Conservation (phyloP, 2,329 filamentous ascomycete genomes). For the Colletotrichum tropicicola region DNA sequence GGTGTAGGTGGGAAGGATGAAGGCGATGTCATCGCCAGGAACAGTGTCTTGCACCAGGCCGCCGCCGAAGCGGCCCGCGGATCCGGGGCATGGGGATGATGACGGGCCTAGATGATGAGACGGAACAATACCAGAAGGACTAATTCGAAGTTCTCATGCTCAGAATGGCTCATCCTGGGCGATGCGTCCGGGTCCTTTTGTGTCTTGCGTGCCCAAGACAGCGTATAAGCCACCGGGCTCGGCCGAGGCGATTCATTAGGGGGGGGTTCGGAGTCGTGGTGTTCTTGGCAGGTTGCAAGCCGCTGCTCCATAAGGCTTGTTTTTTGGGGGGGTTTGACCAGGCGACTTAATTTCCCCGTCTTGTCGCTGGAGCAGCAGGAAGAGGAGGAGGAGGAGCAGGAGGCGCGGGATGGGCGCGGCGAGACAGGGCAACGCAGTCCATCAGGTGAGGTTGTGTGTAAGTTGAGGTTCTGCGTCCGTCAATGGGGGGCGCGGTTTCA, state of each 20-base stretch:
- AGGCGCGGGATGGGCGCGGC: neutral
- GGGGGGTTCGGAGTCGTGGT: neutral
- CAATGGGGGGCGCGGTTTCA: neutral
- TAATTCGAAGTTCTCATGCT: neutral
- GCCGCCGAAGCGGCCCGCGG: neutral
- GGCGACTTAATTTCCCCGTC: neutral
- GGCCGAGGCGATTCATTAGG: slow-evolving; percentile 3
- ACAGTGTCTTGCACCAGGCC: neutral
- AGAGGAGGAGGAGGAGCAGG: neutral
- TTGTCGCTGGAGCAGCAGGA: neutral
- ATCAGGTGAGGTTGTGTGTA: slow-evolving; percentile 12
- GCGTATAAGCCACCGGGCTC: neutral
- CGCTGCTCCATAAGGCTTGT: slow-evolving; percentile 5
- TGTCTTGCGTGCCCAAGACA: neutral
- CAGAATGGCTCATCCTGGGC: neutral
- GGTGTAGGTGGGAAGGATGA: neutral
- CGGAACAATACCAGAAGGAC: slow-evolving; percentile 16
- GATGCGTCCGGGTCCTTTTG: neutral
- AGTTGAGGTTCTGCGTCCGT: slow-evolving; percentile 2
- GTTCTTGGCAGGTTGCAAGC: slow-evolving; percentile 11
- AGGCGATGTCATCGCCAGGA: neutral
- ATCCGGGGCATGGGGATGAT: neutral
- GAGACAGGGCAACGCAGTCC: neutral
- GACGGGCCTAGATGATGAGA: neutral
- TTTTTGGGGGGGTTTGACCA: neutral